These are phyloP conservation scores for Selaginella tamariscina DNA, from an alignment of 75 land plant genomes.

Conservation along the genomic window DNA sequence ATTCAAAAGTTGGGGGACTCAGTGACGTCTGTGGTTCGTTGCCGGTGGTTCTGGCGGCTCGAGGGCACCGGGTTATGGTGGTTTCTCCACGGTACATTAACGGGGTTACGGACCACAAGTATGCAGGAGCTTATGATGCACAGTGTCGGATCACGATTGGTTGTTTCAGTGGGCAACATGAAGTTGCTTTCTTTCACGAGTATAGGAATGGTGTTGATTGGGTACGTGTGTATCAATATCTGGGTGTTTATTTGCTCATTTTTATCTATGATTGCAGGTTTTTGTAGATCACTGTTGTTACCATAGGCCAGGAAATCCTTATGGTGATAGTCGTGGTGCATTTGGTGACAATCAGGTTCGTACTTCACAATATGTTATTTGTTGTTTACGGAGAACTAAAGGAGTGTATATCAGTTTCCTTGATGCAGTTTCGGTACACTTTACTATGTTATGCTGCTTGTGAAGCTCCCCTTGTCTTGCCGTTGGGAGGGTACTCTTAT, in stretches of 20 bases:
- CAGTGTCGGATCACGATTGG: conserved; percentile 39
- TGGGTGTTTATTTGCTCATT: background rate
- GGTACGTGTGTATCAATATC: conserved; percentile 30
- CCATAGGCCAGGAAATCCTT: conserved; percentile 85
- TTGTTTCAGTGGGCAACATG: conserved; percentile 69
- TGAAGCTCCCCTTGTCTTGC: conserved; percentile 91
- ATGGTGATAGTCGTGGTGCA: conserved; percentile 76
- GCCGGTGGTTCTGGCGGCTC: conserved; percentile 72
- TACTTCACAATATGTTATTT: background rate
- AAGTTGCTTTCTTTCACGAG: conserved; percentile 88
- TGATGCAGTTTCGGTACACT: conserved; percentile 69
- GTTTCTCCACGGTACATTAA: conserved; percentile 77
- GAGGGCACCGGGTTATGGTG: conserved; percentile 93
- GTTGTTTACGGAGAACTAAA: background rate
- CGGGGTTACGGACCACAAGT: conserved; percentile 48
- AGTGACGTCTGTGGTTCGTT: conserved; percentile 94
- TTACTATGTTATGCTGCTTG: conserved; percentile 90
- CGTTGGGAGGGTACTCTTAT: conserved; percentile 77
- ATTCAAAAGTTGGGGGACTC: conserved; percentile 89
- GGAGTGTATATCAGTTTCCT: background rate
- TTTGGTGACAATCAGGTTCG: conserved; percentile 95
- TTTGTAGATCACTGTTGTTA: conserved; percentile 91
- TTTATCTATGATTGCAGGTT: conserved; percentile 31
- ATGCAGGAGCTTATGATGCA: conserved; percentile 37
- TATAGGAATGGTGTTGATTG: conserved; percentile 86